Conservation (phyloP, 257 asterid species). For the Salvia miltiorrhiza region DNA sequence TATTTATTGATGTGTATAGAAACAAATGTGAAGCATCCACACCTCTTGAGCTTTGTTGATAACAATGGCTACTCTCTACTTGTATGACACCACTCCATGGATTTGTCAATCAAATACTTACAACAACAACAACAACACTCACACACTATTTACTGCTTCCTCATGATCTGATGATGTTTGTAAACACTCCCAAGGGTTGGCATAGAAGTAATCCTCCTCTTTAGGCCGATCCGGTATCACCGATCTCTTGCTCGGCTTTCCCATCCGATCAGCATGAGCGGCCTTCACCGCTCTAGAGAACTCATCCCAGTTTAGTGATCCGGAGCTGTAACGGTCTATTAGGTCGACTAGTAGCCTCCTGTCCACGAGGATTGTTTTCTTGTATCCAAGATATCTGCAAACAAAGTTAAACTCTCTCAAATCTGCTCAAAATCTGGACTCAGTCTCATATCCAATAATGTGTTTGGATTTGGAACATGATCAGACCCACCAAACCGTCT, state of each 20-base stretch:
- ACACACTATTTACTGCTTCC: conserved; percentile 32
- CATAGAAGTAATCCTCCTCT: conserved; percentile 77
- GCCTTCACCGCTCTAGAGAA: conserved; percentile 60
- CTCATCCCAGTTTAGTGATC: conserved; percentile 64
- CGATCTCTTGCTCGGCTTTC: conserved; percentile 50
- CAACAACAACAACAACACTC: conserved; percentile 17
- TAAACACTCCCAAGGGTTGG: conserved; percentile 80
- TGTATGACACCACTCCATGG: conserved; percentile 20
- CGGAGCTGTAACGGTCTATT: conserved; percentile 52
- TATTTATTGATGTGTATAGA: neutral
- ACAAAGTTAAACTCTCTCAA: neutral
- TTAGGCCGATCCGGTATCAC: conserved; percentile 71
- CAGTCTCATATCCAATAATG: no score
- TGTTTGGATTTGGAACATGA: no score
- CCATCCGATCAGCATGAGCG: conserved; percentile 63
- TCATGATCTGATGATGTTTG: conserved; percentile 30
- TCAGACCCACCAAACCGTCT: no score
- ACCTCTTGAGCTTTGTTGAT: conserved; percentile 16
- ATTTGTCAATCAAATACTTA: conserved; percentile 19
- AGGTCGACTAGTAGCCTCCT: conserved; percentile 57
- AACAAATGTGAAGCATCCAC: conserved; percentile 16
- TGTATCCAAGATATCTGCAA: conserved; percentile 64
- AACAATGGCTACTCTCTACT: conserved; percentile 13
- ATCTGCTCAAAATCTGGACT: neutral
- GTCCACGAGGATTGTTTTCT: conserved; percentile 62